Conservation (phyloP, 768 basidiomycete genomes). For the Leucocoprinus birnbaumii region DNA sequence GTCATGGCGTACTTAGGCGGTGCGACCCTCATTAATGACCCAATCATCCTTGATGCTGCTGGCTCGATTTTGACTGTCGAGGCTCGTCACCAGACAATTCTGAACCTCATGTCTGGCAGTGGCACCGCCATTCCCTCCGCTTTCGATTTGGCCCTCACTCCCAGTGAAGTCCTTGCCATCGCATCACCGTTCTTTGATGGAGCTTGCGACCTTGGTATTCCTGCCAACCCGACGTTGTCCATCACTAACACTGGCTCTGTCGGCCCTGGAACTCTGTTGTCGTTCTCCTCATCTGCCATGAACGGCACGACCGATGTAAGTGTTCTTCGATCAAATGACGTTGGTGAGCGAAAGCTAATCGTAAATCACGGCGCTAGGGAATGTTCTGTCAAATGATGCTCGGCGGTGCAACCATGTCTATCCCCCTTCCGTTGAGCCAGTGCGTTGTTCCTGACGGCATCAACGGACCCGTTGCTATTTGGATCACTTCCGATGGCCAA, state of each 20-base stretch:
- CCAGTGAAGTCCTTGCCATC: slow-evolving; percentile 68
- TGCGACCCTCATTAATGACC: slow-evolving; percentile 58
- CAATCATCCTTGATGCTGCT: slow-evolving; percentile 59
- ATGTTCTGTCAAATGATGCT: slow-evolving; percentile 76
- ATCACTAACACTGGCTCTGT: slow-evolving; percentile 64
- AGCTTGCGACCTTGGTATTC: slow-evolving; percentile 56
- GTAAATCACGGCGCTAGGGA: too few species aligned
- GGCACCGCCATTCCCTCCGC: slow-evolving; percentile 61
- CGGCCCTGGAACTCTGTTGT: slow-evolving; percentile 55
- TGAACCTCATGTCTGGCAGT: slow-evolving; percentile 63
- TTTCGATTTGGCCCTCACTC: slow-evolving; percentile 73
- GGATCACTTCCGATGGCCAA: slow-evolving; percentile 58
- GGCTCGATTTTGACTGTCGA: slow-evolving; percentile 77
- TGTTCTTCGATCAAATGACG: too few species aligned
- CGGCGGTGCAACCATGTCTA: slow-evolving; percentile 53
- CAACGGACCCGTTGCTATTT: slow-evolving; percentile 75
- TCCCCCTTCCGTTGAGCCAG: slow-evolving; percentile 53
- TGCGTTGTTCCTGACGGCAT: slow-evolving; percentile 66
- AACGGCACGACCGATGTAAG: slow-evolving; percentile 47
- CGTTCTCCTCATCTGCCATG: slow-evolving; percentile 56
- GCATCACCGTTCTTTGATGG: slow-evolving; percentile 67
- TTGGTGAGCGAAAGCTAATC: too few species aligned
- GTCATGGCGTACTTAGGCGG: slow-evolving; percentile 78
- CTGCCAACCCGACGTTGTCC: slow-evolving; percentile 56
- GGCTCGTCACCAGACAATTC: slow-evolving; percentile 77